These are phyloP conservation scores for Coemansia sp. DNA, from an alignment of 192 early-diverging fungal genomes.

Conservation along the genomic window DNA sequence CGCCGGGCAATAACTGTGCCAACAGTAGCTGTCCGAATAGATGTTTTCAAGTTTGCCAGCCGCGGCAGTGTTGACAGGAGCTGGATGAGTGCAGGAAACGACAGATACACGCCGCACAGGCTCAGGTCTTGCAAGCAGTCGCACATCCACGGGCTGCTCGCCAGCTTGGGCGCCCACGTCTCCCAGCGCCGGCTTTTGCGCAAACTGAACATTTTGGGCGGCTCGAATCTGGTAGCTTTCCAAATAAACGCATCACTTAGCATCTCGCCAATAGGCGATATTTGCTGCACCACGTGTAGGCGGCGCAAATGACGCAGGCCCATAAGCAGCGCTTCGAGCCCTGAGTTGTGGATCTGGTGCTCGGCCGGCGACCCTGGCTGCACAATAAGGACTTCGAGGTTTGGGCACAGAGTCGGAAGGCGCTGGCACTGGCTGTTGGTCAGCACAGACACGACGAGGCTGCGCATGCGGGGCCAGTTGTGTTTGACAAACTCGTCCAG, in stretches of 20 bases:
- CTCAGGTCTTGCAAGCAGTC: slow-evolving; percentile 36
- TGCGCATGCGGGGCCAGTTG: slow-evolving; percentile 50
- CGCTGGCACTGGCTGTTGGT: slow-evolving; percentile 47
- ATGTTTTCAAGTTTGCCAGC: slow-evolving; percentile 41
- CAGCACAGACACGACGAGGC: slow-evolving; percentile 46
- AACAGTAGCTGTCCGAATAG: slow-evolving; percentile 35
- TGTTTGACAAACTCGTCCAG: slow-evolving; percentile 48
- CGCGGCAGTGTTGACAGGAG: slow-evolving; percentile 46
- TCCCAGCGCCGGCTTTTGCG: slow-evolving; percentile 50
- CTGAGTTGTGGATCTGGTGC: slow-evolving; percentile 53
- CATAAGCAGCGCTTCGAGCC: slow-evolving; percentile 44
- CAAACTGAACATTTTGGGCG: slow-evolving; percentile 49
- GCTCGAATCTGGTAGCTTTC: slow-evolving; percentile 48
- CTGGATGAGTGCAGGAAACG: slow-evolving; percentile 51
- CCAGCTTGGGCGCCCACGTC: slow-evolving; percentile 54
- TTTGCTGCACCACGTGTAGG: slow-evolving; percentile 50
- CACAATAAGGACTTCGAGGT: slow-evolving; percentile 50
- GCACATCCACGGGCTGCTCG: slow-evolving; percentile 52
- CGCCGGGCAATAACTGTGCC: slow-evolving; percentile 40
- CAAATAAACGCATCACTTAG: slow-evolving; percentile 52
- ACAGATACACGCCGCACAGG: slow-evolving; percentile 51
- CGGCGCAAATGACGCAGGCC: slow-evolving; percentile 39
- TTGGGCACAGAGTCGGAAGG: slow-evolving; percentile 33
- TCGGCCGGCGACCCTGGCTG: slow-evolving; percentile 53
- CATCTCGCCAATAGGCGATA: slow-evolving; percentile 55